A percentile compares a stretch with the other conserved stretches of the same genome.
Evolutionary conservation across 140 eudicot species (phyloP).

Genomic region (Bidens hawaiensis): DNA sequence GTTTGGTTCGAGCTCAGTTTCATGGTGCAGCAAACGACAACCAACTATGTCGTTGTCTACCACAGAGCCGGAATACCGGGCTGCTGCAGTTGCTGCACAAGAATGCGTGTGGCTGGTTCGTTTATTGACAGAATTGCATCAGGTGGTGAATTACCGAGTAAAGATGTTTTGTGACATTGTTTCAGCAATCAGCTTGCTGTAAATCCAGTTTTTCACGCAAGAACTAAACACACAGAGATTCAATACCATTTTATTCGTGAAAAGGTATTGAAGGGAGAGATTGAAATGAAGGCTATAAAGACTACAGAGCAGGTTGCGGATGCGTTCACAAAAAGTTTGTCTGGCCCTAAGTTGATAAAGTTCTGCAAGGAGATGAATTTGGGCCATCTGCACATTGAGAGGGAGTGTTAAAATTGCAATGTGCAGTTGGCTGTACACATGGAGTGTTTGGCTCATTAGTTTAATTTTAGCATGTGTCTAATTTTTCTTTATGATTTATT

Average conservation of each 20-base stretch:
- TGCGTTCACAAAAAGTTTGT: background rate
- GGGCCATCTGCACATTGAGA: no score
- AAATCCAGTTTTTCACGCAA: background rate
- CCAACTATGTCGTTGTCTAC: background rate
- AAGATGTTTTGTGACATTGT: background rate
- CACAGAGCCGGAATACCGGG: background rate
- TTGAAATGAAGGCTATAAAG: background rate
- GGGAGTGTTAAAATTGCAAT: no score
- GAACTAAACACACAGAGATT: background rate
- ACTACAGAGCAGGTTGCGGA: background rate
- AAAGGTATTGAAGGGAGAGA: background rate
- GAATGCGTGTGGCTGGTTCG: background rate
- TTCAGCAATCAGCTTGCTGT: background rate
- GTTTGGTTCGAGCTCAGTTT: background rate
- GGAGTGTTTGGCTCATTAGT: no score
- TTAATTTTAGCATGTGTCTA: no score
- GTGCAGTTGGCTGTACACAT: no score
- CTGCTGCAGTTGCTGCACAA: background rate
- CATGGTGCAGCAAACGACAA: background rate
- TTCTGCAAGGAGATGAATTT: no score
- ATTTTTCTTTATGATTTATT: no score
- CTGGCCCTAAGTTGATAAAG: background rate
- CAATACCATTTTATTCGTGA: background rate
- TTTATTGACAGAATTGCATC: background rate
- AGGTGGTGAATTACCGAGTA: background rate